Evolutionary conservation across 768 basidiomycete species (phyloP), one percentile per base, ranked within the genome.

Genomic region (Auriscalpium microsporum): DNA sequence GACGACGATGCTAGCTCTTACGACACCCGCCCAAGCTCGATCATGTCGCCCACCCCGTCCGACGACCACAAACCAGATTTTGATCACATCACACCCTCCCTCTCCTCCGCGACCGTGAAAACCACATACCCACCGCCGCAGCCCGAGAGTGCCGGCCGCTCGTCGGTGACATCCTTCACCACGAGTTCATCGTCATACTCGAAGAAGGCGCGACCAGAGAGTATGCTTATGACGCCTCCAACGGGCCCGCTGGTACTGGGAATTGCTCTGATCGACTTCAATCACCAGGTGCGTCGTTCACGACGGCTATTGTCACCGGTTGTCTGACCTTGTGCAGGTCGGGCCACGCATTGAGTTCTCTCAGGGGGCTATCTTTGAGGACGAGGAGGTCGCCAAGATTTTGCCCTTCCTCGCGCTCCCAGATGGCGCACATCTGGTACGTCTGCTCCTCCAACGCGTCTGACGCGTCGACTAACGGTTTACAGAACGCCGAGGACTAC

Each of bases 321-420:
- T 46, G 42, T 50, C 8, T 14, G 23, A 13, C 46, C 38, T 40
- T 34, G 11, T 56, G 45, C 68, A 94, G 86, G 86, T 97, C 48
- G 96, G 96, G 1, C 96, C 96, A 17, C 84, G 82, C 48, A 88
- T 98, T 54, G 94, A 99, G 63, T 87, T 90, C 58, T 81, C 80
- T 16, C 75, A 81, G 63, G 90, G 89, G 3, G 83, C 84, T 3
- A 79, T 95, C 34, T 86, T 89, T 59, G 79, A 89, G 37, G 86
- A 98, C 65, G 89, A 92, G 57, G 90, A 94, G 66, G 76, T 97
- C 33, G 74, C 76, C 36, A 88, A 86, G 67, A 83, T 92, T 36
- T 75, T 99, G 34, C 96, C 96, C 0, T 98, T 99, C 72, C 78
- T 99, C 11, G 96, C 96, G 0, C 78, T 99, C 28, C 96, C 96